Evolutionary conservation across 1,139 yeast genomes (phyloP).

Genomic region (Pneumocystis sp.): DNA sequence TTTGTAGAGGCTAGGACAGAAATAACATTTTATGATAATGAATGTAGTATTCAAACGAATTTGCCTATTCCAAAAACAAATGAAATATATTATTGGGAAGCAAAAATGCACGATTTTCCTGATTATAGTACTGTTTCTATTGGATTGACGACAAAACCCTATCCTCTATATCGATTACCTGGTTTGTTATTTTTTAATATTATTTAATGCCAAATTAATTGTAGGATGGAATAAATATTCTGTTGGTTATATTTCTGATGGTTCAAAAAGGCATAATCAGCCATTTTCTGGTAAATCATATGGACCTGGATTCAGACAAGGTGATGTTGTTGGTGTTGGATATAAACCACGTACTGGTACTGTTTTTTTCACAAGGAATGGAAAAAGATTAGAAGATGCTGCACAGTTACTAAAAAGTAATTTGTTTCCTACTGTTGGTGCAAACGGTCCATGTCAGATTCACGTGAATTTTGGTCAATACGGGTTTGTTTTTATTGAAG

Average conservation of each 20-base stretch:
- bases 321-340: slow-evolving; percentile 90
- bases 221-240: slow-evolving; percentile 50
- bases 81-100: slow-evolving; percentile 83
- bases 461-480: slow-evolving; percentile 79
- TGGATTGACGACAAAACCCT: slow-evolving; percentile 78
- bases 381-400: slow-evolving; percentile 72
- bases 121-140: slow-evolving; percentile 43
- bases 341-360: slow-evolving; percentile 68
- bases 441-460: slow-evolving; percentile 57
- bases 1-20: slow-evolving; percentile 61
- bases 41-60: slow-evolving; percentile 68
- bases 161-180: slow-evolving; percentile 78
- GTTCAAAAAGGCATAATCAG: slow-evolving; percentile 63
- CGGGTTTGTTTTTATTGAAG: slow-evolving; percentile 90
- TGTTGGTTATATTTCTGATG: slow-evolving; percentile 76
- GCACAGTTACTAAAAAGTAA: slow-evolving; percentile 51
- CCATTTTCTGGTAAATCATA: slow-evolving; percentile 51
- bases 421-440: slow-evolving; percentile 79
- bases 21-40: slow-evolving; percentile 52
- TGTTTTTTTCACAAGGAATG: slow-evolving; percentile 78
- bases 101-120: slow-evolving; percentile 55
- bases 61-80: slow-evolving; percentile 74
- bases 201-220: not conserved
- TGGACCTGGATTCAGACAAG: slow-evolving; percentile 62
- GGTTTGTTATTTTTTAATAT: slow-evolving; percentile 29